A percentile compares a stretch with the other conserved stretches of the same genome.
Conservation (phyloP, 208 protist genomes). For the Acanthamoeba quina region DNA sequence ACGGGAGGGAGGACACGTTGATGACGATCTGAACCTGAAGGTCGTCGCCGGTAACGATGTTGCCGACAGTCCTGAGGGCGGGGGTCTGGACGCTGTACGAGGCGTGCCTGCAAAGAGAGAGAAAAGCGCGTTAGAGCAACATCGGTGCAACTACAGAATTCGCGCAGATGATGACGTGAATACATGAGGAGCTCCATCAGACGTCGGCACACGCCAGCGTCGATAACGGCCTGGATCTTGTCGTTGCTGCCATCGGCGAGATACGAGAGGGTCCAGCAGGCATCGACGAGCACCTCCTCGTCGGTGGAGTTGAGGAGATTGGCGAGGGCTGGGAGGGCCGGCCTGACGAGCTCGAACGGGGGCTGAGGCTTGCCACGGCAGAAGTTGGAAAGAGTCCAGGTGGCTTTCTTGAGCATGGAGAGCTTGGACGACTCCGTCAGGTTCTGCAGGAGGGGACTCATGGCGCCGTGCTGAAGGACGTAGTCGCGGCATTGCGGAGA, state of each 20-base stretch:
- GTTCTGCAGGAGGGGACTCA: constrained; percentile 94
- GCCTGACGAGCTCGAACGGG: constrained; percentile 85
- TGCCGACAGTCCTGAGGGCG: constrained; percentile 97
- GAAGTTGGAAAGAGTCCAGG: constrained; percentile 98
- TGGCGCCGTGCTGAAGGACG: constrained; percentile 91
- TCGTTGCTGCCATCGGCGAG: constrained; percentile 96
- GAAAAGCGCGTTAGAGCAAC: background rate
- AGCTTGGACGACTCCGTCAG: constrained; percentile 88
- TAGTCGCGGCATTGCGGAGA: constrained; percentile 94
- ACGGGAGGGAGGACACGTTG: constrained; percentile 92
- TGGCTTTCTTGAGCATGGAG: constrained; percentile 94
- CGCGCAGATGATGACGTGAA: background rate
- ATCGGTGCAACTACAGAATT: too few relatives aligned
- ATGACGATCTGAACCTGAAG: constrained; percentile 96
- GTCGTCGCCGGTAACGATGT: constrained; percentile 98
- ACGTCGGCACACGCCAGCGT: constrained; percentile 92
- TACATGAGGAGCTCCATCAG: constrained; percentile 95
- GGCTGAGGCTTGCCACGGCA: constrained; percentile 97
- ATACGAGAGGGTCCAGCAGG: constrained; percentile 98
- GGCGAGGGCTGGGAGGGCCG: constrained; percentile 94
- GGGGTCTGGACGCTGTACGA: constrained; percentile 93
- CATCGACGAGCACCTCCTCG: constrained; percentile 96
- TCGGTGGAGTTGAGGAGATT: constrained; percentile 93
- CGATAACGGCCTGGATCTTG: constrained; percentile 96
- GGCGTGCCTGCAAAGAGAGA: constrained; percentile 73